These are phyloP conservation scores for Rhizopogon vulgaris DNA, from an alignment of 768 basidiomycete genomes.

Conservation along the genomic window DNA sequence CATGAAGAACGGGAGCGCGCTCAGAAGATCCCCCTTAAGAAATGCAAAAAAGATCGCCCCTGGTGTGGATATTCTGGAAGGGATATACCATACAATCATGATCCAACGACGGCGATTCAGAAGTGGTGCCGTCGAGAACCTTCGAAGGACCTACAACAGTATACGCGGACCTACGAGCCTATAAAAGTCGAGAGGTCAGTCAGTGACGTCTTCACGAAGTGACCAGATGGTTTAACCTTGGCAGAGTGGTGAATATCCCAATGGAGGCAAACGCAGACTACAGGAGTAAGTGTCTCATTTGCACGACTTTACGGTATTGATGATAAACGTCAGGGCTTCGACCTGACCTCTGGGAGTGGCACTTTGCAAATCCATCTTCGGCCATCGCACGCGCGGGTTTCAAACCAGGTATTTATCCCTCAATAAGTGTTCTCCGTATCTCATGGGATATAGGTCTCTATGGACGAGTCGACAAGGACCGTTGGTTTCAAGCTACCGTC, in stretches of 20 bases:
- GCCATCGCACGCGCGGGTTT: conserved; percentile 48
- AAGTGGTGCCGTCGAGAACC: conserved; percentile 35
- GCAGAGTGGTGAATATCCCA: conserved; percentile 57
- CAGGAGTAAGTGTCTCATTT: conserved; percentile 34
- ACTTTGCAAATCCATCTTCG: conserved; percentile 52
- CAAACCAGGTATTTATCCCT: conserved; percentile 33
- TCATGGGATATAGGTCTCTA: conserved; percentile 38
- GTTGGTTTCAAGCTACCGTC: conserved; percentile 66
- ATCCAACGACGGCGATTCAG: conserved; percentile 40
- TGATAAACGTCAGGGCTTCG: conserved; percentile 32
- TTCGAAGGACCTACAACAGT: conserved; percentile 59
- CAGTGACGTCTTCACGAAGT: conserved; percentile 13
- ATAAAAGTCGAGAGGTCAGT: conserved; percentile 59
- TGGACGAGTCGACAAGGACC: conserved; percentile 50
- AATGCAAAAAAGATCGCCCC: conserved; percentile 29
- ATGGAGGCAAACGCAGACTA: conserved; percentile 57
- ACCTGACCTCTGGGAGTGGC: conserved; percentile 50
- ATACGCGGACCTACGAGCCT: conserved; percentile 46
- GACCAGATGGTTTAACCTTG: neutral
- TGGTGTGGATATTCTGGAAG: conserved; percentile 28
- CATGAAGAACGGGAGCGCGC: conserved; percentile 15
- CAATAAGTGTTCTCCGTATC: neutral
- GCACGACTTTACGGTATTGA: neutral
- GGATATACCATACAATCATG: conserved; percentile 25
- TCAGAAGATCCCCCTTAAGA: conserved; percentile 24